Evolutionary conservation across 1,139 yeast genomes (phyloP).

Genomic region (Taphrina betulina): DNA sequence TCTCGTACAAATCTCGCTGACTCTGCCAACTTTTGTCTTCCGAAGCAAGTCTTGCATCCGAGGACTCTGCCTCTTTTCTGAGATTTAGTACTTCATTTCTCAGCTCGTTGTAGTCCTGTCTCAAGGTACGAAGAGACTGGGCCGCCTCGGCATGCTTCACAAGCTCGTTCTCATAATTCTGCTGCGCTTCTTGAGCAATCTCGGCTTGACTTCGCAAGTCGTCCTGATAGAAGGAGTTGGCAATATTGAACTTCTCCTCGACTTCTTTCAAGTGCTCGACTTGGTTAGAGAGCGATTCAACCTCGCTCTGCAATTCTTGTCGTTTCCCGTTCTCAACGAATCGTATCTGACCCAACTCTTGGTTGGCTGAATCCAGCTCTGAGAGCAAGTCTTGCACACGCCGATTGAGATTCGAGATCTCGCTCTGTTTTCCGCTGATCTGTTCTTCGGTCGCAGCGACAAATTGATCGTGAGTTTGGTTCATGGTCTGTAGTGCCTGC

Average conservation of each 20-base stretch:
- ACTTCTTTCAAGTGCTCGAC: conserved; percentile 50
- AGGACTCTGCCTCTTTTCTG: conserved; percentile 44
- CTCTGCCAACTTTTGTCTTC: conserved; percentile 48
- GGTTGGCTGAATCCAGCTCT: conserved; percentile 44
- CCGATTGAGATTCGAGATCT: conserved; percentile 40
- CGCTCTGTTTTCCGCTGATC: conserved; percentile 47
- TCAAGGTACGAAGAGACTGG: conserved; percentile 49
- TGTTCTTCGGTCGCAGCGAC: conserved; percentile 48
- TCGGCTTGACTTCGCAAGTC: conserved; percentile 58
- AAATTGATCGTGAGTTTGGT: conserved; percentile 49
- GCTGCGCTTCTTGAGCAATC: conserved; percentile 55
- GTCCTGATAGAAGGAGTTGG: conserved; percentile 42
- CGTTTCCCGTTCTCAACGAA: conserved; percentile 40
- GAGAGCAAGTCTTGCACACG: conserved; percentile 10
- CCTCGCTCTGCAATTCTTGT: conserved; percentile 40
- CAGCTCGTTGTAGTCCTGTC: conserved; percentile 49
- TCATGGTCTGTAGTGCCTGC: conserved; percentile 50
- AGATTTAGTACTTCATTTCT: conserved; percentile 47
- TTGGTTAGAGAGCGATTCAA: conserved; percentile 46
- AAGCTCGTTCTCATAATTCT: conserved; percentile 59
- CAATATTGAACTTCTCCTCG: conserved; percentile 44
- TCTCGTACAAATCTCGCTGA: conserved; percentile 51
- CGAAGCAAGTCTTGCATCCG: conserved; percentile 42
- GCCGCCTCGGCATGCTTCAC: conserved; percentile 59
- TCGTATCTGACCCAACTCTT: conserved; percentile 44